phyloP scores from a whole-genome alignment of 2,329 filamentous ascomycete genomes.

The Parastagonospora avenae region DNA sequence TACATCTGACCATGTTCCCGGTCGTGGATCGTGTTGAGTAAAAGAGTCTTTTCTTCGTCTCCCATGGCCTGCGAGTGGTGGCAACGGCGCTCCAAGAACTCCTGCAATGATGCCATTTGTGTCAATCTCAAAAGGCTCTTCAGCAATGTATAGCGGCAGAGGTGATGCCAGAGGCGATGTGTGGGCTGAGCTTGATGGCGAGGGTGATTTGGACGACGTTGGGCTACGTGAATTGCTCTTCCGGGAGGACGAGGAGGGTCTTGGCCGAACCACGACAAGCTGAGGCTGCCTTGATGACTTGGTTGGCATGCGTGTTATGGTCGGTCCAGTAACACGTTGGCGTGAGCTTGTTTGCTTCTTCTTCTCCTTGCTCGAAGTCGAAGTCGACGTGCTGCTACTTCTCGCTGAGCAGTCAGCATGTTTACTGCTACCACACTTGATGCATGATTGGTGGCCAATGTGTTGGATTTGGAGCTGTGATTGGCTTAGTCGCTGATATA shows the following conservation, averaged over 20 bases:
- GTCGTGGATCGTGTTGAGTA: slow-evolving; percentile 21
- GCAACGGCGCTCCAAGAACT: slow-evolving; percentile 10
- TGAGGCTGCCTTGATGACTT: slow-evolving; percentile 42
- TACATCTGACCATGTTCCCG: slow-evolving; percentile 30
- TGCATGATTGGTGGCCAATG: slow-evolving; percentile 20
- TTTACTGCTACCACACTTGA: slow-evolving; percentile 30
- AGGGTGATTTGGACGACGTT: slow-evolving; percentile 23
- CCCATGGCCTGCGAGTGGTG: slow-evolving; percentile 5
- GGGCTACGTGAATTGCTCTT: slow-evolving; percentile 32
- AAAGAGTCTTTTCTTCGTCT: slow-evolving; percentile 28
- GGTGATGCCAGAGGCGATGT: slow-evolving; percentile 31
- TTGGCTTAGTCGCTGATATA: slow-evolving; percentile 47
- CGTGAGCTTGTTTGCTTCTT: slow-evolving; percentile 27
- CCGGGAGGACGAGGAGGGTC: slow-evolving; percentile 15
- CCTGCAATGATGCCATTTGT: slow-evolving; percentile 12
- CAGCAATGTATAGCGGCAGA: slow-evolving; percentile 28
- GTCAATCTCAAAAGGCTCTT: slow-evolving; percentile 28
- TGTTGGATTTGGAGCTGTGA: slow-evolving; percentile 42
- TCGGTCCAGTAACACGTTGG: slow-evolving; percentile 29
- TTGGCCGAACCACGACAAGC: slow-evolving; percentile 45
- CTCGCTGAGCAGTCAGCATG: slow-evolving; percentile 28
- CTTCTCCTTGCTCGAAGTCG: slow-evolving; percentile 26
- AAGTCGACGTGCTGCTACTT: slow-evolving; percentile 11
- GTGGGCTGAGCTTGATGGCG: slow-evolving; percentile 24
- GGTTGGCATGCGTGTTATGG: slow-evolving; percentile 38